These are phyloP conservation scores for Alternaria postmessia DNA, from an alignment of 2,329 filamentous ascomycete genomes.

Conservation along the genomic window DNA sequence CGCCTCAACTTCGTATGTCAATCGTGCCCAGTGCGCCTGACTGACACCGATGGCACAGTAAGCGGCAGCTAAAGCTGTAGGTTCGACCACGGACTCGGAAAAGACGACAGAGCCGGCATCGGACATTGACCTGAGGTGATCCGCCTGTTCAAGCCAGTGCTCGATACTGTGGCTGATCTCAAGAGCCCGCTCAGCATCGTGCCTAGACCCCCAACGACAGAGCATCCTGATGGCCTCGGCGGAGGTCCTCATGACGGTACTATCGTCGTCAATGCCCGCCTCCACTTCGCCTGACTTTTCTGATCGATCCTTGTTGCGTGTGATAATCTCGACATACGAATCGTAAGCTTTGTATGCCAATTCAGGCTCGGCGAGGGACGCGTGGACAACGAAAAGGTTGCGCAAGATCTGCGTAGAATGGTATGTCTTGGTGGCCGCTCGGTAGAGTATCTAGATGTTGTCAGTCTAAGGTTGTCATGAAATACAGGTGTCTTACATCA, in stretches of 20 bases:
- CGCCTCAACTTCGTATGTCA: slow-evolving; percentile 76
- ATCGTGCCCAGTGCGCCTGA: slow-evolving; percentile 84
- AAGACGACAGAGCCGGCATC: slow-evolving; percentile 39
- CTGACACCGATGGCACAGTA: slow-evolving; percentile 88
- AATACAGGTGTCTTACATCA: slow-evolving; percentile 57
- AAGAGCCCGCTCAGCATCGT: slow-evolving; percentile 80
- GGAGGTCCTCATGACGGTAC: slow-evolving; percentile 77
- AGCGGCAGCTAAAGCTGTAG: slow-evolving; percentile 67
- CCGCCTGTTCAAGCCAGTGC: slow-evolving; percentile 71
- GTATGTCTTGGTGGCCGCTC: slow-evolving; percentile 89
- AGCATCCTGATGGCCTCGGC: slow-evolving; percentile 81
- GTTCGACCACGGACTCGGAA: slow-evolving; percentile 59
- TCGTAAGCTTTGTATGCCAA: slow-evolving; percentile 90
- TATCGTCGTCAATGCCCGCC: slow-evolving; percentile 78
- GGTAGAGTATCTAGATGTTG: slow-evolving; percentile 74
- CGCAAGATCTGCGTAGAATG: slow-evolving; percentile 91
- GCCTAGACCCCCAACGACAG: slow-evolving; percentile 78
- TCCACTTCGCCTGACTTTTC: slow-evolving; percentile 76
- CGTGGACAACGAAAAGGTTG: slow-evolving; percentile 85
- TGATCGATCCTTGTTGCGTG: slow-evolving; percentile 82
- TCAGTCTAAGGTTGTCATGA: not conserved
- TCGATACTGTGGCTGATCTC: slow-evolving; percentile 75
- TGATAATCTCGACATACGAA: slow-evolving; percentile 88
- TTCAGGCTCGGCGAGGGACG: slow-evolving; percentile 89
- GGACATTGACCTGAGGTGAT: slow-evolving; percentile 36